Evolutionary conservation across 2,329 filamentous ascomycete species (phyloP).

Genomic region (Sarocladium strictum): DNA sequence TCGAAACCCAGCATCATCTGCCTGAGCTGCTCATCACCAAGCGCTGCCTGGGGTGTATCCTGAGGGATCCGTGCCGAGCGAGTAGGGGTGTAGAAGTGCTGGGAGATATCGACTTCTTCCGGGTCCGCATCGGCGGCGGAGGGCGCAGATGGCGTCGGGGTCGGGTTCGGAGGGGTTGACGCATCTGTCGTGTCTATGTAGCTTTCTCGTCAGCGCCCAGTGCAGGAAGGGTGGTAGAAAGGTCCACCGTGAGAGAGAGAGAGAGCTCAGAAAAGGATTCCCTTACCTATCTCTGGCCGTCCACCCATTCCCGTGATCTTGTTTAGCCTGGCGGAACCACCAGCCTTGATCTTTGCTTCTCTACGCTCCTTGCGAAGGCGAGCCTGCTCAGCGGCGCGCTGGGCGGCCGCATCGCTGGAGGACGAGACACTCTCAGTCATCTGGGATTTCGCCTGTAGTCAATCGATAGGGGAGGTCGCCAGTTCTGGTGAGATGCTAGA

Average conservation of each 20-base stretch:
- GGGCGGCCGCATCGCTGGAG: constrained; percentile 39
- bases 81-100: constrained; percentile 60
- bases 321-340: constrained; percentile 63
- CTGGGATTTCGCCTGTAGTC: background rate
- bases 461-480: too few relatives aligned
- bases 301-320: constrained; percentile 66
- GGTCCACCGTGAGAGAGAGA: too few relatives aligned
- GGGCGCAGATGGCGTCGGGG: constrained; percentile 25
- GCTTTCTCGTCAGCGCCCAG: background rate
- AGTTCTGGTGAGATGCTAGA: too few relatives aligned
- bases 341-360: constrained; percentile 71
- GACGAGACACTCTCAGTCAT: constrained; percentile 35
- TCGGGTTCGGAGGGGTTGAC: constrained; percentile 13
- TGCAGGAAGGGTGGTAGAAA: too few relatives aligned
- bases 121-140: constrained; percentile 50
- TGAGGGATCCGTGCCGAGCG: constrained; percentile 17
- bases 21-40: constrained; percentile 56
- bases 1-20: constrained; percentile 59
- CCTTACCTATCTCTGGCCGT: constrained; percentile 27
- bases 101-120: constrained; percentile 73
- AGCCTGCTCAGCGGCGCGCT: constrained; percentile 57
- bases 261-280: background rate
- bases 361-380: constrained; percentile 72
- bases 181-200: background rate
- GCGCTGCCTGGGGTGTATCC: constrained; percentile 19